Percentiles rank a stretch among this genome's conserved stretches.
phyloP scores from a whole-genome alignment of 345 rosid species.

The Aquilaria malaccensis region DNA sequence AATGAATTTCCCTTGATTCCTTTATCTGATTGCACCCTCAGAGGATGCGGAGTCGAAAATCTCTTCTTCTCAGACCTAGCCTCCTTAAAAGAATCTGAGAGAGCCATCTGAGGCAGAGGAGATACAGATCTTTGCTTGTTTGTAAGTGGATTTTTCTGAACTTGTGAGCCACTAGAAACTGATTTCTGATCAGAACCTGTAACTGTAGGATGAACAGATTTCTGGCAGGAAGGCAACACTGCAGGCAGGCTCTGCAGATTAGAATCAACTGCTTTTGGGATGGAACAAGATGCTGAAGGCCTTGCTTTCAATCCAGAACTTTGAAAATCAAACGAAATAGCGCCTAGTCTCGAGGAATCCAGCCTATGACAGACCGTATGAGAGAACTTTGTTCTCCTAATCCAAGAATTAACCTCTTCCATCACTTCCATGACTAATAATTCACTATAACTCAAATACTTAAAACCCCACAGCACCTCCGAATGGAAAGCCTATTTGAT shows the following conservation, averaged over 20 bases:
- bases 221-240: too few species aligned
- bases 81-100: constrained; percentile 55
- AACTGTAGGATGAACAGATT: too few species aligned
- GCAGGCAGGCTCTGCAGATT: too few species aligned
- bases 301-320: constrained; percentile 32
- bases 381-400: constrained; percentile 67
- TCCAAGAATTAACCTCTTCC: constrained; percentile 61
- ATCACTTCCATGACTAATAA: constrained; percentile 29
- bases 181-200: constrained; percentile 19
- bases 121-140: constrained; percentile 59
- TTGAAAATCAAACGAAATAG: constrained; percentile 24
- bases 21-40: constrained; percentile 30
- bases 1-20: constrained; percentile 21
- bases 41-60: constrained; percentile 60
- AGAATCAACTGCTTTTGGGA: too few species aligned
- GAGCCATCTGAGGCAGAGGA: constrained; percentile 38
- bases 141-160: constrained; percentile 24
- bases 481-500: constrained; percentile 1
- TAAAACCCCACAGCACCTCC: background rate
- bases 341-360: constrained; percentile 37
- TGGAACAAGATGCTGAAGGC: too few species aligned
- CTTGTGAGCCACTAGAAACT: constrained; percentile 3
- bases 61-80: constrained; percentile 50
- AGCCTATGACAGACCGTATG: constrained; percentile 63
- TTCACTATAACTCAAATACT: constrained; percentile 1